Percentiles rank a stretch among this genome's conserved stretches.
Evolutionary conservation across 1,284 basidiomycete species (phyloP).

Genomic region (Thecaphora frezii): DNA sequence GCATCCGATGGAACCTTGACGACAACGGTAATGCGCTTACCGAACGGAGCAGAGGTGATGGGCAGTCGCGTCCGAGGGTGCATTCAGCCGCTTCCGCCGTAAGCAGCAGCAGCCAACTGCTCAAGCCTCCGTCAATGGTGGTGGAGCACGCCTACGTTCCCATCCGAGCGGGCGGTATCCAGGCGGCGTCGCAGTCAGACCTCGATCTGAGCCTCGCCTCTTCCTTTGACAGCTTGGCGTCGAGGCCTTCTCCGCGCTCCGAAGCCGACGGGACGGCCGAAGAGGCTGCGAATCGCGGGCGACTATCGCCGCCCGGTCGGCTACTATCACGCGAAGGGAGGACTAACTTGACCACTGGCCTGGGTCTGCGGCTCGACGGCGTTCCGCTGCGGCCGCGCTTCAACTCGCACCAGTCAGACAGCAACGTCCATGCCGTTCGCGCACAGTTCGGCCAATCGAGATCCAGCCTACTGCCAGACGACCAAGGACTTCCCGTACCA

Average conservation of each 20-base stretch:
- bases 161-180: slow-evolving; percentile 22
- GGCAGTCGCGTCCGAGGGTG: slow-evolving; percentile 7
- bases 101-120: slow-evolving; percentile 20
- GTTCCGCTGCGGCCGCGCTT: neutral
- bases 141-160: slow-evolving; percentile 27
- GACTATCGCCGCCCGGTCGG: too few relatives aligned
- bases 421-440: slow-evolving; percentile 2
- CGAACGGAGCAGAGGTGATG: neutral
- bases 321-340: neutral
- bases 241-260: slow-evolving; percentile 10
- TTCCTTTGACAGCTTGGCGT: neutral
- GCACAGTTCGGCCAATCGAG: neutral
- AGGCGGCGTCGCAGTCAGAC: slow-evolving; percentile 5
- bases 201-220: neutral
- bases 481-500: neutral
- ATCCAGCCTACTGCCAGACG: neutral
- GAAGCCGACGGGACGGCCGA: too few relatives aligned
- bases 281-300: too few relatives aligned
- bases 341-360: neutral
- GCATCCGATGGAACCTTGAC: slow-evolving; percentile 9
- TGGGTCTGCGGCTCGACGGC: neutral
- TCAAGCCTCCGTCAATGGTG: slow-evolving; percentile 23
- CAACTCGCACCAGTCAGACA: neutral
- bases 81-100: slow-evolving; percentile 8
- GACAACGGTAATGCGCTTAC: slow-evolving; percentile 1